Conservation (phyloP, 306 rosid genomes). For the Ammopiptanthus mongolicus region DNA sequence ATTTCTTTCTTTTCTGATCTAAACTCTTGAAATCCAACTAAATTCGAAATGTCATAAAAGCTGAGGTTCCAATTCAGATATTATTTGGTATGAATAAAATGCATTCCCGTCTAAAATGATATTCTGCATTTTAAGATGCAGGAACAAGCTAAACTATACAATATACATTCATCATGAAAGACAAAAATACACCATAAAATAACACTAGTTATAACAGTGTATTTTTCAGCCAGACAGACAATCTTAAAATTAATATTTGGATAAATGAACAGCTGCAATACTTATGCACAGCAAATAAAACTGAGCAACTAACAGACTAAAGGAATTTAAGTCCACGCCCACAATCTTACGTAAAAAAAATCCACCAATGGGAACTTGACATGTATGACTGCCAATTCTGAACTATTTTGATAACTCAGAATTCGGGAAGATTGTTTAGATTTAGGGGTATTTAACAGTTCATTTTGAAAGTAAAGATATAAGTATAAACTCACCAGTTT, state of each 20-base stretch:
- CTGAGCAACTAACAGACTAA: neutral
- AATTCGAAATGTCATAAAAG: slow-evolving; percentile 1
- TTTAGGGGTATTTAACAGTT: neutral
- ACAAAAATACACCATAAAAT: neutral
- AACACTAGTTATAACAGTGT: neutral
- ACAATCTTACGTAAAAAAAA: neutral
- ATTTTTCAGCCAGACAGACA: neutral
- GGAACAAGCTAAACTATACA: neutral
- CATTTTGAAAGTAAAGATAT: neutral
- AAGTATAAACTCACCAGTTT: slow-evolving; percentile 56
- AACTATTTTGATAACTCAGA: neutral
- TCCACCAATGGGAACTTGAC: neutral
- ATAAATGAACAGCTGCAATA: neutral
- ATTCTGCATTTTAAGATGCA: neutral
- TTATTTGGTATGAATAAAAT: neutral
- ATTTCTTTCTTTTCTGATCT: too few species aligned
- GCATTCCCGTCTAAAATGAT: neutral
- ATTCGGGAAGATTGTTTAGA: neutral
- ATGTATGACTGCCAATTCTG: neutral
- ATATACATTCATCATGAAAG: neutral
- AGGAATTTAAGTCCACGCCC: neutral
- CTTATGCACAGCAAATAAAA: neutral
- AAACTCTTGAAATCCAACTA: neutral
- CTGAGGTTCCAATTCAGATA: neutral
- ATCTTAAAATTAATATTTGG: neutral